phyloP scores from a whole-genome alignment of 2,329 filamentous ascomycete genomes.

The Neopestalotiopsis clavispora region DNA sequence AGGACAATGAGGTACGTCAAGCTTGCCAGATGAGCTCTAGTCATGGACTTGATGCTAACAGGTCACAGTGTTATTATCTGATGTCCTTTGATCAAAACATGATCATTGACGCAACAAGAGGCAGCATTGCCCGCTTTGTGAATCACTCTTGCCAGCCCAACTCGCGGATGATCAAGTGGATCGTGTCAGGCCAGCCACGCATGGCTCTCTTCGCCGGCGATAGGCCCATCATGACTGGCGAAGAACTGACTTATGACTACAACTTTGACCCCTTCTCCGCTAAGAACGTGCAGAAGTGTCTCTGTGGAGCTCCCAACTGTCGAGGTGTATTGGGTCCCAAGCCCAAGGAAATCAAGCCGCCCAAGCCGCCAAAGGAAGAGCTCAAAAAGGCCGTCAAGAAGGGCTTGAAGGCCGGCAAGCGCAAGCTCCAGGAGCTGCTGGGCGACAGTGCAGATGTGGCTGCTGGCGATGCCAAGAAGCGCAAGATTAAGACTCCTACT shows the following conservation, averaged over 20 bases:
- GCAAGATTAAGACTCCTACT: conserved; percentile 48
- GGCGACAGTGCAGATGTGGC: conserved; percentile 41
- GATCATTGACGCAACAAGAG: conserved; percentile 96
- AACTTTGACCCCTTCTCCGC: conserved; percentile 73
- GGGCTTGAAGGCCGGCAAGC: conserved; percentile 54
- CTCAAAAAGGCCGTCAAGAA: conserved; percentile 38
- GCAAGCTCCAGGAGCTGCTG: conserved; percentile 60
- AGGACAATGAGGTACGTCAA: conserved; percentile 80
- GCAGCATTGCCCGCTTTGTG: conserved; percentile 95
- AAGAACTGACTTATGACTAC: conserved; percentile 95
- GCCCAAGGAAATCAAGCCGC: conserved; percentile 58
- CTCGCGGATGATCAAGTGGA: conserved; percentile 98
- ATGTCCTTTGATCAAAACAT: conserved; percentile 99
- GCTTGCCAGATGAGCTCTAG: neutral
- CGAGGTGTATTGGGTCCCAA: conserved; percentile 68
- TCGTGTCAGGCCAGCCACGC: conserved; percentile 87
- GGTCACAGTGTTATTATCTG: conserved; percentile 84
- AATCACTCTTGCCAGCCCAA: conserved; percentile 98
- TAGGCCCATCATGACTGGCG: conserved; percentile 87
- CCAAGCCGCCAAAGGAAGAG: conserved; percentile 50
- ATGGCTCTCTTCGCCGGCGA: conserved; percentile 97
- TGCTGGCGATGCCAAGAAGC: conserved; percentile 44
- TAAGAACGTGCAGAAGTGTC: conserved; percentile 71
- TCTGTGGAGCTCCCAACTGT: conserved; percentile 68
- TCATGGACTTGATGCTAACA: conserved; percentile 24